Conservation (phyloP, 2,329 filamentous ascomycete species). For the Pseudofabraea citricarpa region DNA sequence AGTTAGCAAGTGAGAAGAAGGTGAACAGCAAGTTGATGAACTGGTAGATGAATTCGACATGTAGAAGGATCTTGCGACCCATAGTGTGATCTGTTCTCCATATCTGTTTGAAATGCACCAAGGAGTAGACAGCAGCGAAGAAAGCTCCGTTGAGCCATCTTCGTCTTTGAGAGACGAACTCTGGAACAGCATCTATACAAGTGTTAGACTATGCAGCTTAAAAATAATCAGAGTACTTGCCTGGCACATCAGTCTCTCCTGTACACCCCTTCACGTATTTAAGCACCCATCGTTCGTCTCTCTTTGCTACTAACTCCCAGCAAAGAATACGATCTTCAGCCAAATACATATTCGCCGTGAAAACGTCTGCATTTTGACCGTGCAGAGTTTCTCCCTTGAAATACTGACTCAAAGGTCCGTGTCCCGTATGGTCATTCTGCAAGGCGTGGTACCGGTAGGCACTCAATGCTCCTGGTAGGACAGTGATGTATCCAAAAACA, state of each 20-base stretch:
- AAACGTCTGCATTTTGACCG: conserved; percentile 92
- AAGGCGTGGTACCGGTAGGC: conserved; percentile 94
- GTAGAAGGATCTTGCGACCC: conserved; percentile 81
- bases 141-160: conserved; percentile 98
- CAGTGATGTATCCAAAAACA: conserved; percentile 97
- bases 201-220: conserved; percentile 7
- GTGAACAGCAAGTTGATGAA: conserved; percentile 90
- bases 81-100: conserved; percentile 91
- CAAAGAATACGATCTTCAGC: conserved; percentile 87
- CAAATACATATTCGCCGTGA: conserved; percentile 94
- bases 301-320: conserved; percentile 94
- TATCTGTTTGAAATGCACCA: conserved; percentile 91
- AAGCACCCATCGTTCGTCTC: conserved; percentile 91
- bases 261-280: conserved; percentile 97
- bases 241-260: conserved; percentile 95
- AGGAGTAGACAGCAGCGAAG: conserved; percentile 95
- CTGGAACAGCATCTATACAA: conserved; percentile 75
- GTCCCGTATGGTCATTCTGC: conserved; percentile 93
- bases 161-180: conserved; percentile 94
- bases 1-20: conserved; percentile 97
- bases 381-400: conserved; percentile 99
- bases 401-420: conserved; percentile 93
- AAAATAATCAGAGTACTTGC: conserved; percentile 52
- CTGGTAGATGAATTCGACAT: conserved; percentile 95
- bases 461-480: conserved; percentile 88